Base-by-base conservation (phyloP, 2,329 filamentous ascomycete genomes). In the Orbilia brochopaga region DNA sequence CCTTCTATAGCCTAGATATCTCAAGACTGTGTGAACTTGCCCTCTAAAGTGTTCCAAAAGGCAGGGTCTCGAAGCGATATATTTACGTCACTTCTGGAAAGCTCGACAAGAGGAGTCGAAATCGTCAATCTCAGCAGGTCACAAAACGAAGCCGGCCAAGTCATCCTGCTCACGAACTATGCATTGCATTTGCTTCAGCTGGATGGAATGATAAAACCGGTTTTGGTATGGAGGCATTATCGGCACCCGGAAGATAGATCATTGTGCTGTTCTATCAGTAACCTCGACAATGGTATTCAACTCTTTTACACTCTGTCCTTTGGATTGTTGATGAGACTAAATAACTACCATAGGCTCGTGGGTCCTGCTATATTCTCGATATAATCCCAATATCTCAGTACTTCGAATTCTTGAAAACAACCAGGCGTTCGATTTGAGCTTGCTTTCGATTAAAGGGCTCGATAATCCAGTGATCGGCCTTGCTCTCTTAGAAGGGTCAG, bases 81-180 rank as follows among this genome's bases (percentile, higher is more conserved):
- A 1, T 65, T 44, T 30, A 3, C 27, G 17, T 27, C n/a, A 21
- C 51, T 72, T n/a, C 27, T 65, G 15, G 42, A 56, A 56, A 44
- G 42, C 19, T 17, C 15, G 6, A 11, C 30, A 17, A 52, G 15
- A 21, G 67, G 61, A 17, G 32, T 46, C 1, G 60, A 65, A 19
- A 51, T 72, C 10, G 44, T 72, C 3, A 37, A 27, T 21, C 23
- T 72, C 17, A 27, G 40, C 2, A 54, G 60, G 21, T 35, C 44
- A n/a, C 55, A 46, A 13, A 48, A 23, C 24, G 40, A 65, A 24
- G 50, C 55, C 1, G 35, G 27, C 23, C n/a, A 15, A 7, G 13
- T 72, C 27, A 19, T 72, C 30, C n/a, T 72, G n/a, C 50, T 72
- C 21, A 72, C 67, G 8, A 72, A 57, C 40, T 61, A 65, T 23